Evolutionary conservation across 257 asterid genomes (phyloP), one percentile per base, ranked within the genome.

Genomic region (Coffea canephora): DNA sequence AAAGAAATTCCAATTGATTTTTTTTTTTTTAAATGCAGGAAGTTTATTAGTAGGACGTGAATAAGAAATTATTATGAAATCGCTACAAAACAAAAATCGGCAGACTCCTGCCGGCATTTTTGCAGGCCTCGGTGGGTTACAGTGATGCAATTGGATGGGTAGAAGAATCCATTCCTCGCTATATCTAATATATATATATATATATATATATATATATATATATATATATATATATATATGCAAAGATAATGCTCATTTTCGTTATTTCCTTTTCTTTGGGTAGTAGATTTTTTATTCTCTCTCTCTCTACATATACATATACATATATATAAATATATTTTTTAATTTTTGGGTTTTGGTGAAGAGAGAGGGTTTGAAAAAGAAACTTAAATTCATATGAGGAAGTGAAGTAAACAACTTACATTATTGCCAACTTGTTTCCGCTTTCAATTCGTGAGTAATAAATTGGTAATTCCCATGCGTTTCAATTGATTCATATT

Each of bases 81-180:
- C 49, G 76, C 49, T 11, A 79, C 14, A 62, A 69, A 21, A 46
- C 67, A 79, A 79, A 59, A 27, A 79, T 57, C 31, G 74, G 55
- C 82, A 45, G 46, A 43, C 8, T 48, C 73, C 50, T 34, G 82
- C 78, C 82, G 83, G 83, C 83, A 34, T 49, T 61, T 73, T 69
- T 71, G 36, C 64, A 23, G 65, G 6, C 81, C 39, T 78, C 48
- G 68, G 78, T 79, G 83, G 68, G 65, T 79, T 79, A 48, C 82
- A 73, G 69, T 62, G 50, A 65, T 15, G 78, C 68, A 48, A 46
- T 61, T 66, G 46, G 77, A 62, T 31, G 43, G 52, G 18, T 2
- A 55, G 41, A 41, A 55, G 41, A 41, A 27, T 54, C 46, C 79
- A 43, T 76, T n/a, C 61, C 70, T 11, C 15, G 5, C 45, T 41